A percentile compares a stretch with the other conserved stretches of the same genome.
Evolutionary conservation across 2,329 filamentous ascomycete genomes (phyloP).

Genomic region (Penicillium sp.): DNA sequence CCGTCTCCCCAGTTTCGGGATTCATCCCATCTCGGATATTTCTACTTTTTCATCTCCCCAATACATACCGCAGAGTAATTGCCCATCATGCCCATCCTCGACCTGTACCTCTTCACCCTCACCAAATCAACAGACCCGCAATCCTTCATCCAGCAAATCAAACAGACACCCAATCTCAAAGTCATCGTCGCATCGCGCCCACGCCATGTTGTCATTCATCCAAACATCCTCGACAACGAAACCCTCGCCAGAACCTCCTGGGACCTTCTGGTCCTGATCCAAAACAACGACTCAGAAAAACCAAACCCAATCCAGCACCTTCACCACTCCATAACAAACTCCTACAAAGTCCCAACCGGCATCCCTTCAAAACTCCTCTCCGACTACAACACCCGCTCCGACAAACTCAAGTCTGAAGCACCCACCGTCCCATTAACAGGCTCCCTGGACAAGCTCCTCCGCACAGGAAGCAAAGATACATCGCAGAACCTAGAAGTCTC

Average conservation of each 20-base stretch:
- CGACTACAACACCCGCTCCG: constrained; percentile 26
- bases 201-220: constrained; percentile 36
- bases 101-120: constrained; percentile 38
- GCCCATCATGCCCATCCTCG: constrained; percentile 33
- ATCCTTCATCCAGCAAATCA: constrained; percentile 29
- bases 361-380: constrained; percentile 38
- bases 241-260: constrained; percentile 30
- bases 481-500: constrained; percentile 57
- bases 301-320: constrained; percentile 23
- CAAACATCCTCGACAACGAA: constrained; percentile 30
- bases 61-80: neutral
- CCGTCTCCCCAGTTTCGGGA: neutral
- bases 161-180: constrained; percentile 21
- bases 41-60: neutral
- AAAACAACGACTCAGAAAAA: constrained; percentile 1
- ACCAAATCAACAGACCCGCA: constrained; percentile 20
- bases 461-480: constrained; percentile 28
- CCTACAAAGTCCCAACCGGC: constrained; percentile 35
- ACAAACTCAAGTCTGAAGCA: constrained; percentile 19
- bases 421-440: constrained; percentile 24
- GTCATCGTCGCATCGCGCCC: constrained; percentile 38
- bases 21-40: neutral
- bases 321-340: constrained; percentile 17
- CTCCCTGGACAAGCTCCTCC: constrained; percentile 24
- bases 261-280: constrained; percentile 39